Percentiles rank a stretch among this genome's conserved stretches.
Evolutionary conservation across 2,329 filamentous ascomycete species (phyloP).

Genomic region (Aschersonia sp.): DNA sequence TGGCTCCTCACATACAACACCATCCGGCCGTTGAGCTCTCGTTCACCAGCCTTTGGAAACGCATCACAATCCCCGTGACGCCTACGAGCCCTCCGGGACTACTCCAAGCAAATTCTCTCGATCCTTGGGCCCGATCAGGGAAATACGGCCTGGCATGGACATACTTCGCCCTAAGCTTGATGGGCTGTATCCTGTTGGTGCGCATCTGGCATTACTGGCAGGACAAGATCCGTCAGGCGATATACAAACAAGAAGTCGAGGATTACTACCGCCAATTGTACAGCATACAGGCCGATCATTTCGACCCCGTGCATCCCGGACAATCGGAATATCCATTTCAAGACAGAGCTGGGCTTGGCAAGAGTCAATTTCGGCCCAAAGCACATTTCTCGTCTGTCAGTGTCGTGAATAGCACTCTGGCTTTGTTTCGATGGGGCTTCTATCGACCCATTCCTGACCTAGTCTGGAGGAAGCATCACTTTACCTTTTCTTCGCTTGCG

Average conservation of each 20-base stretch:
- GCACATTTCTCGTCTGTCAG: constrained; percentile 64
- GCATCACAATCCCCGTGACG: constrained; percentile 46
- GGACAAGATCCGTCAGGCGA: constrained; percentile 79
- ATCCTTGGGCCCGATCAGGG: constrained; percentile 68
- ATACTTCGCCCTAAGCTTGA: constrained; percentile 66
- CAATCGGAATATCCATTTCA: constrained; percentile 61
- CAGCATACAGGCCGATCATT: constrained; percentile 32
- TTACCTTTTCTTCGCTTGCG: constrained; percentile 70
- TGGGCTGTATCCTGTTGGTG: constrained; percentile 51
- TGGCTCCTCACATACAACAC: no score
- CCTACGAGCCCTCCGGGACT: constrained; percentile 45
- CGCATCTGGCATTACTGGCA: constrained; percentile 83
- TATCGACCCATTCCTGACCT: constrained; percentile 74
- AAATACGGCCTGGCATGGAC: constrained; percentile 84
- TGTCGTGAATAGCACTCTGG: constrained; percentile 62
- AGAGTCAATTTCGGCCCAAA: constrained; percentile 44
- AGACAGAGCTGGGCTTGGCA: constrained; percentile 41
- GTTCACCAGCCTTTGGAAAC: constrained; percentile 23
- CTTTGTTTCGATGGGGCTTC: constrained; percentile 77
- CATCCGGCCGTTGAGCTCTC: no score
- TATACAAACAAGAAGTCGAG: constrained; percentile 71
- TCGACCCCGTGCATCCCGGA: constrained; percentile 30
- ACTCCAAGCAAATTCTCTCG: constrained; percentile 47
- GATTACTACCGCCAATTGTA: constrained; percentile 44
- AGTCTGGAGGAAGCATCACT: constrained; percentile 47